Conservation (phyloP, 495 filamentous ascomycete genomes). For the Hypoxylon cercidicola region DNA sequence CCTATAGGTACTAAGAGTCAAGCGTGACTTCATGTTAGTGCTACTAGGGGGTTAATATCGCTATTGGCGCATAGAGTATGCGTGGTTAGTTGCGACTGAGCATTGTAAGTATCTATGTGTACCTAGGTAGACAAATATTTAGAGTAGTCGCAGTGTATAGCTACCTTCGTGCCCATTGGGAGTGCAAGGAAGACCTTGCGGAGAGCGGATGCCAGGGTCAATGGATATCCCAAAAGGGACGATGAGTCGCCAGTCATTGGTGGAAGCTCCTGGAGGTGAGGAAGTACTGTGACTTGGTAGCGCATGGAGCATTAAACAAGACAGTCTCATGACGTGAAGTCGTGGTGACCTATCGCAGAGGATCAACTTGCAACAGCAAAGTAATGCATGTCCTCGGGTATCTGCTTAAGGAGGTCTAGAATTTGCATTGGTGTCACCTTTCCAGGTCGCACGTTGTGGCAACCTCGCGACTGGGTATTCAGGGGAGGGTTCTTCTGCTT, state of each 20-base stretch:
- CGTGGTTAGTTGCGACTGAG: constrained; percentile 5
- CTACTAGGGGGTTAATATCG: constrained; percentile 5
- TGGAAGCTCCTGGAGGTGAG: constrained; percentile 39
- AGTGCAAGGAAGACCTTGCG: constrained; percentile 39
- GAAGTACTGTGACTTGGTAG: constrained; percentile 37
- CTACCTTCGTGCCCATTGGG: constrained; percentile 11
- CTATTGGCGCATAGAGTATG: neutral
- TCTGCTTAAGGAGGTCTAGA: constrained; percentile 30
- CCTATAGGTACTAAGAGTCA: neutral
- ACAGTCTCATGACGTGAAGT: constrained; percentile 40
- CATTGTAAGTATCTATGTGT: constrained; percentile 2
- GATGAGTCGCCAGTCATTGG: constrained; percentile 34
- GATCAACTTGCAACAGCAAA: constrained; percentile 24
- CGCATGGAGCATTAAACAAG: constrained; percentile 27
- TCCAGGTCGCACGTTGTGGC: constrained; percentile 29
- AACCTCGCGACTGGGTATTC: constrained; percentile 22
- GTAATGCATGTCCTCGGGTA: constrained; percentile 37
- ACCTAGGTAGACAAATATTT: constrained; percentile 1
- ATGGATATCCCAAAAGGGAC: constrained; percentile 43
- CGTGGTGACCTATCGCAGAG: constrained; percentile 26
- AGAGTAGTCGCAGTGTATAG: constrained; percentile 29
- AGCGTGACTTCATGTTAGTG: constrained; percentile 6
- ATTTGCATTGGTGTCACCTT: constrained; percentile 26
- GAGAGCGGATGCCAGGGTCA: constrained; percentile 36
- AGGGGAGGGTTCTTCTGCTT: constrained; percentile 9